phyloP scores from a whole-genome alignment of 352 stramenopile genomes.

The Phytophthora sojae region DNA sequence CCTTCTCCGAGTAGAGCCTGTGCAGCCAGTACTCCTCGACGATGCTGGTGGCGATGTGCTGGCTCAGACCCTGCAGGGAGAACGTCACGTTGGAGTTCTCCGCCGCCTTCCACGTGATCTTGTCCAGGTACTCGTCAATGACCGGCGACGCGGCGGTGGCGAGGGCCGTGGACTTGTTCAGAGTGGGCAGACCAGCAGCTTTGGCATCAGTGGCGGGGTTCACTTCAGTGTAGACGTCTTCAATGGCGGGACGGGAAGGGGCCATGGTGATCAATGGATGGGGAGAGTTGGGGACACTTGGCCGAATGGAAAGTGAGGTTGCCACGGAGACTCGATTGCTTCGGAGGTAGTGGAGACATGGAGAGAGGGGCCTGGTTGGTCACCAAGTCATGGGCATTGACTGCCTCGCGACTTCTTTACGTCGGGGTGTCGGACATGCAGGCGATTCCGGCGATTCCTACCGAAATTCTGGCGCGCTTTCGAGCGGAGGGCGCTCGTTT shows the following conservation, averaged over 20 bases:
- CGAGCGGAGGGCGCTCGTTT: constrained; percentile 4
- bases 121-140: constrained; percentile 42
- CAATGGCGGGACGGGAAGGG: constrained; percentile 21
- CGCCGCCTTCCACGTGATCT: constrained; percentile 39
- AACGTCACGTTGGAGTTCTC: constrained; percentile 49
- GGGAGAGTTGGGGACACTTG: constrained; percentile 16
- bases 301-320: constrained; percentile 27
- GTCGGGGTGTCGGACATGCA: constrained; percentile 21
- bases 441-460: constrained; percentile 14
- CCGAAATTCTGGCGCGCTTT: constrained; percentile 22
- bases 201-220: constrained; percentile 15
- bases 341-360: background rate
- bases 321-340: background rate
- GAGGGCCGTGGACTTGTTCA: constrained; percentile 27
- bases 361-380: constrained; percentile 4
- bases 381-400: constrained; percentile 11
- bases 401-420: constrained; percentile 27
- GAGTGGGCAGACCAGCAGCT: constrained; percentile 14
- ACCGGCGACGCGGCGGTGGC: constrained; percentile 25
- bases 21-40: constrained; percentile 43
- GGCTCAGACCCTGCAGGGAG: constrained; percentile 38
- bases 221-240: constrained; percentile 23
- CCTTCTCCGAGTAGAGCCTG: constrained; percentile 37
- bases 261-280: constrained; percentile 14
- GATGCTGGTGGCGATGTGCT: constrained; percentile 39